phyloP scores from a whole-genome alignment of 371 early-diverging fungal genomes.

The Mortierella sp. region DNA sequence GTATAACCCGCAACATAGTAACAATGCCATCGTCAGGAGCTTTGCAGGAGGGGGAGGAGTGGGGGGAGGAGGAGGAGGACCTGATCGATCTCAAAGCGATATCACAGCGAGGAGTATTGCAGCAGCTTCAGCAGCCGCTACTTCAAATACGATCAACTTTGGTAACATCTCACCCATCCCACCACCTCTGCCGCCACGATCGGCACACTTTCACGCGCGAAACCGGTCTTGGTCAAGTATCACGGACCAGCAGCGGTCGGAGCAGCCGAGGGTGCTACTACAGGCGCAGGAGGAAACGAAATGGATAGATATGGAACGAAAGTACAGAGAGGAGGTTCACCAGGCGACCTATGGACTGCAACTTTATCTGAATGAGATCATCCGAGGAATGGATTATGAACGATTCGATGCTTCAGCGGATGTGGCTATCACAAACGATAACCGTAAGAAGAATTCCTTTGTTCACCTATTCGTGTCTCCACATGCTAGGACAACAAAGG shows the following conservation, averaged over 20 bases:
- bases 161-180: no score
- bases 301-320: slow-evolving; percentile 25
- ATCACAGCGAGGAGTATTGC: neutral
- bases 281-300: slow-evolving; percentile 11
- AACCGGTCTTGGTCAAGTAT: slow-evolving; percentile 36
- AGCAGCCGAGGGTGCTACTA: slow-evolving; percentile 14
- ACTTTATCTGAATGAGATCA: slow-evolving; percentile 19
- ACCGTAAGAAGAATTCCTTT: slow-evolving; percentile 12
- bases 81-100: slow-evolving; percentile 1
- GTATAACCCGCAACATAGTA: slow-evolving; percentile 20
- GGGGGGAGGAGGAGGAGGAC: no score
- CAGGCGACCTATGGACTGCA: slow-evolving; percentile 36
- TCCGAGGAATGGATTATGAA: slow-evolving; percentile 28
- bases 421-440: slow-evolving; percentile 26
- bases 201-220: slow-evolving; percentile 14
- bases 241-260: slow-evolving; percentile 21
- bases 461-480: neutral
- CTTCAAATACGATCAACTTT: no score
- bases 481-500: no score
- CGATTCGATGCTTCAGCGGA: slow-evolving; percentile 22
- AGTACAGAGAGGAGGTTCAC: slow-evolving; percentile 26
- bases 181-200: no score
- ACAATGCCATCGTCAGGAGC: slow-evolving; percentile 12
- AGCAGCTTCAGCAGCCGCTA: neutral
- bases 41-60: slow-evolving; percentile 14